Evolutionary conservation across 2,329 filamentous ascomycete genomes (phyloP).

Genomic region (Epichloe sp.): DNA sequence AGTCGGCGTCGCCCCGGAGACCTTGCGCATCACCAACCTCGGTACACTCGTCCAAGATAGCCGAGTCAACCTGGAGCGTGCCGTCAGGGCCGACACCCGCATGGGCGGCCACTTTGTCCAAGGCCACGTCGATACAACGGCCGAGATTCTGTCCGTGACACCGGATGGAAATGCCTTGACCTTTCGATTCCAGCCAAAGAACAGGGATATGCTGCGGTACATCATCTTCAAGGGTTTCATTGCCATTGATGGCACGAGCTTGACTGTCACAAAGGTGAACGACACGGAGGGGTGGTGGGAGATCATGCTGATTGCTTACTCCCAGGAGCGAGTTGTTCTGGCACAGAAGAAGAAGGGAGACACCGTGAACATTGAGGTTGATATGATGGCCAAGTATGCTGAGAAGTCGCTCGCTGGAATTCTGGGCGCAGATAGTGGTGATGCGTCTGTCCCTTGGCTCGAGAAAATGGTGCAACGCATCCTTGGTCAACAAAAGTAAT

Average conservation of each 20-base stretch:
- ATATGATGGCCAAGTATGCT: constrained; percentile 75
- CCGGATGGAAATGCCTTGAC: constrained; percentile 85
- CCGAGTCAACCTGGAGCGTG: constrained; percentile 83
- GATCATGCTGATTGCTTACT: constrained; percentile 96
- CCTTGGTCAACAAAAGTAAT: constrained; percentile 46
- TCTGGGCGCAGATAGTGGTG: constrained; percentile 44
- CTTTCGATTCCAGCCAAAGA: constrained; percentile 65
- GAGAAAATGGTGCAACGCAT: constrained; percentile 63
- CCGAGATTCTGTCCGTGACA: constrained; percentile 56
- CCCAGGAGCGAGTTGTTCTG: constrained; percentile 80
- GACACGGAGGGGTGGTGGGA: constrained; percentile 77
- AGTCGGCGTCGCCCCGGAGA: constrained; percentile 90
- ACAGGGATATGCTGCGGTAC: constrained; percentile 61
- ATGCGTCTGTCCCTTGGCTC: constrained; percentile 41
- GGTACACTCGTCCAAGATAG: constrained; percentile 54
- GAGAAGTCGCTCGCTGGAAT: constrained; percentile 73
- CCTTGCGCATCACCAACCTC: constrained; percentile 90
- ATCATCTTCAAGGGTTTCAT: constrained; percentile 95
- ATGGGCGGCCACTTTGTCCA: constrained; percentile 99
- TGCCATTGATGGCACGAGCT: constrained; percentile 82
- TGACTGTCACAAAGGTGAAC: constrained; percentile 80
- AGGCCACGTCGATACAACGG: constrained; percentile 88
- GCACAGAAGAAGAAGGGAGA: constrained; percentile 68
- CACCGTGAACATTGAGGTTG: constrained; percentile 82
- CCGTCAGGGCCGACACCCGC: constrained; percentile 77